Percentiles rank a stretch among this genome's conserved stretches.
Conservation (phyloP, 2,329 filamentous ascomycete species). For the Leptoxyphium fumago region DNA sequence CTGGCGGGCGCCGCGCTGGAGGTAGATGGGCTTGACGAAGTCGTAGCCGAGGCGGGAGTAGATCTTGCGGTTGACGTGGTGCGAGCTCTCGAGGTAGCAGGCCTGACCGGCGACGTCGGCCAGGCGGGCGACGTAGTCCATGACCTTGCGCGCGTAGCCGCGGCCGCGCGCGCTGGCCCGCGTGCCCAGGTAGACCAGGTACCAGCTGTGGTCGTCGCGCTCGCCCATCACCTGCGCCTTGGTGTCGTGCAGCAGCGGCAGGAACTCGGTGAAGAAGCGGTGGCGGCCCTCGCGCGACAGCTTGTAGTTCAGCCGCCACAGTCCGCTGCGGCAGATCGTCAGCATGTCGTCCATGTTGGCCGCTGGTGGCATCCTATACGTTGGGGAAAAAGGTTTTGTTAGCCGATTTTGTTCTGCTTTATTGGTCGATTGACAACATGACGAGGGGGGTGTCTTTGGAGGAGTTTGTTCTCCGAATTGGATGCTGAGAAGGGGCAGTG, state of each 20-base stretch:
- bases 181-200: slow-evolving; percentile 72
- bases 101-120: slow-evolving; percentile 54
- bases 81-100: slow-evolving; percentile 69
- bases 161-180: slow-evolving; percentile 54
- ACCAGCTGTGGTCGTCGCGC: slow-evolving; percentile 56
- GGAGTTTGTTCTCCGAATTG: too few relatives aligned
- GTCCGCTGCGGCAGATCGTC: slow-evolving; percentile 57
- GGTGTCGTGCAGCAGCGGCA: slow-evolving; percentile 58
- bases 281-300: slow-evolving; percentile 56
- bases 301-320: slow-evolving; percentile 64
- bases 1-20: slow-evolving; percentile 43
- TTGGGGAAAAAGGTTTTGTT: not conserved
- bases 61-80: slow-evolving; percentile 51
- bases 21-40: slow-evolving; percentile 45
- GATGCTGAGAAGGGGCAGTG: too few relatives aligned
- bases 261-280: slow-evolving; percentile 64
- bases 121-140: slow-evolving; percentile 52
- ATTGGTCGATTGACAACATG: too few relatives aligned
- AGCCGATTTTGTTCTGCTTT: not conserved
- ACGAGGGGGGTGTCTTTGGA: too few relatives aligned
- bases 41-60: slow-evolving; percentile 66
- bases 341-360: slow-evolving; percentile 58
- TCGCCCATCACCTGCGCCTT: slow-evolving; percentile 55
- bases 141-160: slow-evolving; percentile 57
- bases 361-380: slow-evolving; percentile 56